Conservation (phyloP, 78 protist species). For the Dictyostelium intermedium region DNA sequence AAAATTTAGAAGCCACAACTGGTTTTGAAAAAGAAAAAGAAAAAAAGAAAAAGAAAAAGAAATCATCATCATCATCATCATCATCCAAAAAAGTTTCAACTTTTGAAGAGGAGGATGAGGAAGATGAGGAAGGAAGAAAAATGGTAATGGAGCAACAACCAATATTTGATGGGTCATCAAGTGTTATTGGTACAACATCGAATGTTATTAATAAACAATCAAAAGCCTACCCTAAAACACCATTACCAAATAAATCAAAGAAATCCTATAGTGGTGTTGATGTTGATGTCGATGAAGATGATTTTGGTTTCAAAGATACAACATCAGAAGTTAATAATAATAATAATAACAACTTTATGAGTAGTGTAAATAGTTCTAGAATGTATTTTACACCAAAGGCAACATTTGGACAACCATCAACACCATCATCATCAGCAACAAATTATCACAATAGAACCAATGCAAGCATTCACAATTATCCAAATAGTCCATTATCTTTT, state of each 20-base stretch:
- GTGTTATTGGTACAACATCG: conserved; percentile 12
- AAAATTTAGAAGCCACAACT: not conserved
- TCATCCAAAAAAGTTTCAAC: not conserved
- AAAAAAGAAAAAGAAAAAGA: conserved; percentile 4
- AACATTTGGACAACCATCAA: not conserved
- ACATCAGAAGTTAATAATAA: not conserved
- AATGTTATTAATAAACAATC: not conserved
- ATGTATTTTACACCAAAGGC: conserved; percentile 10
- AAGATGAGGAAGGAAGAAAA: not conserved
- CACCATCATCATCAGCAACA: not conserved
- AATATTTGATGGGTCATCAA: conserved; percentile 10
- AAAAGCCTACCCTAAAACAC: conserved; percentile 26
- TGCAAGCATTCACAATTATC: not conserved
- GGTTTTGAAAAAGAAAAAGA: not conserved
- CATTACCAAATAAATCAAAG: conserved; percentile 15
- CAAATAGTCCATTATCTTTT: conserved; percentile 1
- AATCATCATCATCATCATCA: too few species aligned
- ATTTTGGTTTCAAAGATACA: not conserved
- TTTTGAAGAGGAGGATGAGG: not conserved
- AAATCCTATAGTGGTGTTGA: not conserved
- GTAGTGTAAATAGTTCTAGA: not conserved
- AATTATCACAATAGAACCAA: not conserved
- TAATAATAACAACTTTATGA: not conserved
- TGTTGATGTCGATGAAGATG: not conserved
- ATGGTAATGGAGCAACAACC: not conserved